Evolutionary conservation across 352 stramenopile species (phyloP).

Genomic region (Phytophthora quininea): DNA sequence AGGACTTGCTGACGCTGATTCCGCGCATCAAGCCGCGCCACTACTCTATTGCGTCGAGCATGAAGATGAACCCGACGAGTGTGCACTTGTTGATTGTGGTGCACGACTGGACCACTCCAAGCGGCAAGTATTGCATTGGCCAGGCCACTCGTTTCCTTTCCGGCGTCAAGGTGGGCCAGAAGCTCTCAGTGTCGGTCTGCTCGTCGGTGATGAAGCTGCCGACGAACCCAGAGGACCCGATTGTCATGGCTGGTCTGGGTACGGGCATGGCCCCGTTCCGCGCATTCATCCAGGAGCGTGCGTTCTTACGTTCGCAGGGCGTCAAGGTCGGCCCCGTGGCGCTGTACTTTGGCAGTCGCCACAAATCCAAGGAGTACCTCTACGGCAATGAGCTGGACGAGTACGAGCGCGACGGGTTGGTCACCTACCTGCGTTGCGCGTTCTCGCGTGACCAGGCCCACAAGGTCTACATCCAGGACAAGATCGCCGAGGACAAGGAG

Average conservation of each 20-base stretch:
- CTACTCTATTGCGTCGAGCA: conserved; percentile 92
- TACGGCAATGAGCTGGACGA: conserved; percentile 93
- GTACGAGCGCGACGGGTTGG: conserved; percentile 82
- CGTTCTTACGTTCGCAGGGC: conserved; percentile 68
- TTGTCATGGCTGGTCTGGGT: conserved; percentile 88
- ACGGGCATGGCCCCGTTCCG: conserved; percentile 92
- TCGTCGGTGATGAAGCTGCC: conserved; percentile 84
- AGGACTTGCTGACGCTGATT: conserved; percentile 71
- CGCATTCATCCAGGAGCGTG: conserved; percentile 90
- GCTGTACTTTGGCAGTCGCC: conserved; percentile 96
- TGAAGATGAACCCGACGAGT: conserved; percentile 83
- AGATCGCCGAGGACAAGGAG: conserved; percentile 82
- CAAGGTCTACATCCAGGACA: conserved; percentile 92
- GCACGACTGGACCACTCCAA: conserved; percentile 86
- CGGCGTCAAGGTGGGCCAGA: conserved; percentile 48
- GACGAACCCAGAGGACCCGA: conserved; percentile 65
- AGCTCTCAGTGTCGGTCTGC: conserved; percentile 72
- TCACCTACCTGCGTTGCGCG: conserved; percentile 84
- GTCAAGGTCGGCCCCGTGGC: conserved; percentile 77
- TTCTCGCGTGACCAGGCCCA: conserved; percentile 90
- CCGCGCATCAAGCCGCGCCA: conserved; percentile 88
- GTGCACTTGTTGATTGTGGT: conserved; percentile 89
- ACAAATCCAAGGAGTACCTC: conserved; percentile 94
- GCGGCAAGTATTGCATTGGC: conserved; percentile 66
- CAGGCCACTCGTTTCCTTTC: conserved; percentile 73